phyloP scores from a whole-genome alignment of 2,329 filamentous ascomycete genomes.

The Colletotrichum lindemuthianum region DNA sequence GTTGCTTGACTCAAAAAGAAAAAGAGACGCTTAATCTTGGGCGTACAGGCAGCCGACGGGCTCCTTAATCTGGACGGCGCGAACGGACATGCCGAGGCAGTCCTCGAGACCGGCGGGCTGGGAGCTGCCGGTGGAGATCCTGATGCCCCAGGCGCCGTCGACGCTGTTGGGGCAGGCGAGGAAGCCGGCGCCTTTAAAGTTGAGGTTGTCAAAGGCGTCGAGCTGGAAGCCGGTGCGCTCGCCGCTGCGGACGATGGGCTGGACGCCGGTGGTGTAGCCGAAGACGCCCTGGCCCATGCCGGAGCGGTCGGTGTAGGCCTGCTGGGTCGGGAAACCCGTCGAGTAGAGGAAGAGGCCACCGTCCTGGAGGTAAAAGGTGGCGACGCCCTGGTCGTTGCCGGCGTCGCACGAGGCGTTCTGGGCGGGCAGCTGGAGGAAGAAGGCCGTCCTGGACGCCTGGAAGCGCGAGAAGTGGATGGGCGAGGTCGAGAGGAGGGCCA shows the following conservation, averaged over 20 bases:
- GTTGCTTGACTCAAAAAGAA: not conserved
- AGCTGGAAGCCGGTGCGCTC: slow-evolving; percentile 61
- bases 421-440: slow-evolving; percentile 55
- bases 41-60: slow-evolving; percentile 52
- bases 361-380: slow-evolving; percentile 60
- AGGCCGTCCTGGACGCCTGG: slow-evolving; percentile 54
- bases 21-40: not conserved
- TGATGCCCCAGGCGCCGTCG: slow-evolving; percentile 54
- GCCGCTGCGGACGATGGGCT: slow-evolving; percentile 49
- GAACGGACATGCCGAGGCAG: slow-evolving; percentile 49
- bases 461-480: slow-evolving; percentile 57
- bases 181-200: slow-evolving; percentile 55
- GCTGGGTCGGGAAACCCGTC: slow-evolving; percentile 53
- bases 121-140: slow-evolving; percentile 44
- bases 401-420: slow-evolving; percentile 62
- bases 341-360: slow-evolving; percentile 61
- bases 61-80: slow-evolving; percentile 41
- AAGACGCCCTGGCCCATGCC: slow-evolving; percentile 68
- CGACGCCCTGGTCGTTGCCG: slow-evolving; percentile 48
- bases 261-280: slow-evolving; percentile 60
- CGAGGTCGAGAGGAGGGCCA: slow-evolving; percentile 60
- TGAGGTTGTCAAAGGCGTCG: slow-evolving; percentile 54
- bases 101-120: slow-evolving; percentile 49
- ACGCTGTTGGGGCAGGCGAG: slow-evolving; percentile 62
- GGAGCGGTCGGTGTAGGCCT: slow-evolving; percentile 64